Percentiles rank a stretch among this genome's conserved stretches.
phyloP scores from a whole-genome alignment of 2,329 filamentous ascomycete species.

The Aspergillus uvarum region DNA sequence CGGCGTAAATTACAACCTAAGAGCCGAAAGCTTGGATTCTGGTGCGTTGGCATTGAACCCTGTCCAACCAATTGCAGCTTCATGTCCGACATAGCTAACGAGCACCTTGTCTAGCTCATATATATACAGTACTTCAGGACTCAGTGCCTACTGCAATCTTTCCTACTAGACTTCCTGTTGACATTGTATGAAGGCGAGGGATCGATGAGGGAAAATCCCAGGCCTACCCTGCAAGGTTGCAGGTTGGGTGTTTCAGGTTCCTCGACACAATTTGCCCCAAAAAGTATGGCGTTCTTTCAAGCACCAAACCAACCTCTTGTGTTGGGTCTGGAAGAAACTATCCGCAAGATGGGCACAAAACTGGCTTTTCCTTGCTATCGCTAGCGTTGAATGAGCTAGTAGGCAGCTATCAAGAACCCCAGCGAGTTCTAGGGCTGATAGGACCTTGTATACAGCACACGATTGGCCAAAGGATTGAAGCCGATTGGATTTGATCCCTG shows the following conservation, averaged over 20 bases:
- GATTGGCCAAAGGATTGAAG: too few relatives aligned
- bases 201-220: not conserved
- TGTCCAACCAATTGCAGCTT: slow-evolving; percentile 4
- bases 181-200: not conserved
- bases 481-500: too few relatives aligned
- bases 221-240: not conserved
- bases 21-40: not conserved
- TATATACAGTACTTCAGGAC: not conserved
- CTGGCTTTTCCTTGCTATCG: not conserved
- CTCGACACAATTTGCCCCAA: not conserved
- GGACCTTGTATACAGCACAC: too few relatives aligned
- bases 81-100: not conserved
- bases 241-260: not conserved
- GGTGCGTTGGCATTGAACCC: slow-evolving; percentile 6
- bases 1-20: not conserved
- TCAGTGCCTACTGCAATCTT: not conserved
- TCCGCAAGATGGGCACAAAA: not conserved
- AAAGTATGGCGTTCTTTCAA: too few relatives aligned
- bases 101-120: not conserved
- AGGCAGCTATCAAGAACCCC: not conserved
- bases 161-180: not conserved
- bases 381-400: not conserved
- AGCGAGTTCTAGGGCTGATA: not conserved
- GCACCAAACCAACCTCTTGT: too few relatives aligned
- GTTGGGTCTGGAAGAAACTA: not conserved